A percentile compares a stretch with the other conserved stretches of the same genome.
Conservation (phyloP, 2,329 filamentous ascomycete genomes). For the Hymenoscyphus salicellus region DNA sequence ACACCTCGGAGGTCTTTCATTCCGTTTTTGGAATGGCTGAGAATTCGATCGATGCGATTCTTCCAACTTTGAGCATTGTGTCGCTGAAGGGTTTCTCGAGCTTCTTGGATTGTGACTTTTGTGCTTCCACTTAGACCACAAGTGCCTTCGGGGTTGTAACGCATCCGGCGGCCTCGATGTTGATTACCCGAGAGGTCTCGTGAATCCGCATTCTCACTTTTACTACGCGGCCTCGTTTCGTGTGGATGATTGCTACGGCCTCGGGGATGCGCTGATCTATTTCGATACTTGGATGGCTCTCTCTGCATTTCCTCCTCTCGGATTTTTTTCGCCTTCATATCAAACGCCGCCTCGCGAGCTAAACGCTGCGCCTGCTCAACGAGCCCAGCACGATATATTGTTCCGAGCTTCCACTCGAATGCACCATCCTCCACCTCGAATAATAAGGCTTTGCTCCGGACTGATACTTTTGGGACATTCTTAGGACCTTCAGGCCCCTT, state of each 20-base stretch:
- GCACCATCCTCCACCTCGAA: constrained; percentile 94
- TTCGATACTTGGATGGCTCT: constrained; percentile 51
- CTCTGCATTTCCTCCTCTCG: constrained; percentile 64
- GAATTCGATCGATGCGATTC: constrained; percentile 76
- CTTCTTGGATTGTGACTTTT: constrained; percentile 72
- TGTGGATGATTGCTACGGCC: constrained; percentile 32
- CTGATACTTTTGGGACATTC: constrained; percentile 76
- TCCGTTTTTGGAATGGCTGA: constrained; percentile 65
- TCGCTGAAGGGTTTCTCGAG: constrained; percentile 68
- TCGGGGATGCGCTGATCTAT: constrained; percentile 47
- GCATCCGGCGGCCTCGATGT: constrained; percentile 46
- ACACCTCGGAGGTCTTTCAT: constrained; percentile 74
- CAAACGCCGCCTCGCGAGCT: constrained; percentile 85
- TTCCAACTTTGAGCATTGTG: constrained; percentile 93
- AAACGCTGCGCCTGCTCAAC: constrained; percentile 87
- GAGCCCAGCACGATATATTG: constrained; percentile 87
- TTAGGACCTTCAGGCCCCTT: constrained; percentile 86
- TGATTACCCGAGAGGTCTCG: constrained; percentile 32
- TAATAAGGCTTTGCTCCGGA: constrained; percentile 76
- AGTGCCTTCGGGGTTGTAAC: constrained; percentile 78
- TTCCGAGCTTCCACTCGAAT: constrained; percentile 95
- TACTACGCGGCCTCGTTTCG: constrained; percentile 26
- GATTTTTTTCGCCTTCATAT: constrained; percentile 81
- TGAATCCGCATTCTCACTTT: constrained; percentile 34
- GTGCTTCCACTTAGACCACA: constrained; percentile 69